A percentile compares a stretch with the other conserved stretches of the same genome.
These are phyloP conservation scores for Polygonum maritimum DNA, from an alignment of 148 eudicot genomes.

Conservation along the genomic window DNA sequence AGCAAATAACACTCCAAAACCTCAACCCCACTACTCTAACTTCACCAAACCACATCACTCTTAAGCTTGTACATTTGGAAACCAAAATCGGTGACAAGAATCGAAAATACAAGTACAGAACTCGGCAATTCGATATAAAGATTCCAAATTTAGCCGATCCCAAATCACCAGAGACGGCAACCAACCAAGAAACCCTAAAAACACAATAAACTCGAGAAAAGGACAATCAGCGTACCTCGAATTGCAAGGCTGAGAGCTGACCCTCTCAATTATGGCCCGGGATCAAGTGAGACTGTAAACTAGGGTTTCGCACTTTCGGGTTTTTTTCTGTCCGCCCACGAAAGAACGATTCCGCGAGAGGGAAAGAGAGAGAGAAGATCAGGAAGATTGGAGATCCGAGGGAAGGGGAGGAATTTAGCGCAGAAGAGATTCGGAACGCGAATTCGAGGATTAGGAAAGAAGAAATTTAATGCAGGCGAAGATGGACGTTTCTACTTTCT, in stretches of 20 bases:
- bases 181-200: background rate
- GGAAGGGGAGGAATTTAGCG: background rate
- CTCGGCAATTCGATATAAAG: background rate
- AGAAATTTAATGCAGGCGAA: background rate
- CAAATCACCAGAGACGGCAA: background rate
- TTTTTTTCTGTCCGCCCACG: background rate
- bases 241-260: background rate
- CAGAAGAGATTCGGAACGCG: background rate
- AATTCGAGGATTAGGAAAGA: constrained; percentile 5
- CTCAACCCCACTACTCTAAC: background rate
- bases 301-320: background rate
- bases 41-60: background rate
- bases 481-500: constrained; percentile 8
- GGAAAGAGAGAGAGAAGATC: background rate
- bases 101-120: background rate
- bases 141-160: background rate
- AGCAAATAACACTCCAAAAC: background rate
- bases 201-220: background rate
- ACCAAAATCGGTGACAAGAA: background rate
- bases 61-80: background rate
- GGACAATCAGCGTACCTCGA: constrained; percentile 5
- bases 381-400: constrained; percentile 4
- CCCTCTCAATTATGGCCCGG: background rate
- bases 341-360: background rate
- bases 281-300: constrained; percentile 7